Conservation (phyloP, 1,139 yeast genomes). For the Casaregolazyma suthepensis region DNA sequence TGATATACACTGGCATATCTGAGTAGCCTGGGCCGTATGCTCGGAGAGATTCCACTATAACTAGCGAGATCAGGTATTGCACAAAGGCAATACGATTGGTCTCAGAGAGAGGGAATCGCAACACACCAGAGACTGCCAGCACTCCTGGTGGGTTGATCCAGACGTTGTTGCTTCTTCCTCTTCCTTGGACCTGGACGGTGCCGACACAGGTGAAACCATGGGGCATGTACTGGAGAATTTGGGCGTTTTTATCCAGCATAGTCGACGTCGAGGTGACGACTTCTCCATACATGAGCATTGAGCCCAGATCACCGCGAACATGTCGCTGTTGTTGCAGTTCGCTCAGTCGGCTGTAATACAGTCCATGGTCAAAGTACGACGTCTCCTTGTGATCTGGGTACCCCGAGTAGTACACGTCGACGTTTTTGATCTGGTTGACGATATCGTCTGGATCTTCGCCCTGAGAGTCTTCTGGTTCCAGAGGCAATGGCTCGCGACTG, state of each 20-base stretch:
- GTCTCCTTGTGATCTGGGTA: conserved; percentile 45
- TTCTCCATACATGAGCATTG: conserved; percentile 68
- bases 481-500: background rate
- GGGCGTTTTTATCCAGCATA: conserved; percentile 65
- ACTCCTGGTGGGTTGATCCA: conserved; percentile 97
- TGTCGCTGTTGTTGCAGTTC: conserved; percentile 25
- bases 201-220: conserved; percentile 70
- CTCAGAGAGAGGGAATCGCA: conserved; percentile 46
- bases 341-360: conserved; percentile 48
- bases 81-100: conserved; percentile 54
- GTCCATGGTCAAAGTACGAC: conserved; percentile 62
- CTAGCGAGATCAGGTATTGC: conserved; percentile 81
- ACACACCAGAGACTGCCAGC: conserved; percentile 68
- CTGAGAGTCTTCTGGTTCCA: conserved; percentile 7
- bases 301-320: conserved; percentile 45
- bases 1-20: conserved; percentile 70
- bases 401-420: conserved; percentile 41
- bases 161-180: conserved; percentile 91
- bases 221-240: conserved; percentile 54
- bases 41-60: conserved; percentile 71
- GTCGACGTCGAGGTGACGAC: conserved; percentile 86
- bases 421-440: conserved; percentile 43
- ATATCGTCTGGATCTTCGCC: conserved; percentile 42
- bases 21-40: conserved; percentile 63
- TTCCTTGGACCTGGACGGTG: conserved; percentile 79